These are phyloP conservation scores for Mitosporidium daphniae DNA, from an alignment of 371 early-diverging fungal genomes.

Conservation along the genomic window DNA sequence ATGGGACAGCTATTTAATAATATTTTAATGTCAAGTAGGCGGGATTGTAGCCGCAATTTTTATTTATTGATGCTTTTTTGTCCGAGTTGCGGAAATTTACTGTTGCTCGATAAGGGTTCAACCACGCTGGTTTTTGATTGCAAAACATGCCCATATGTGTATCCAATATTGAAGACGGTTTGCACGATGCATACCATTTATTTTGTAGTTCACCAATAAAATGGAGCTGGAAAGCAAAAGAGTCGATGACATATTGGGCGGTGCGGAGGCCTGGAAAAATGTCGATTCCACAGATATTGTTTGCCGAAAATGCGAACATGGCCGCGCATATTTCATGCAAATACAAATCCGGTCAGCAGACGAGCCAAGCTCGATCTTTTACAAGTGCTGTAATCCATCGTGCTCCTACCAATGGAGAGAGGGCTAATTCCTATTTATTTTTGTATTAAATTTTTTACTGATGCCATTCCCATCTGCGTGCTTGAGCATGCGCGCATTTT, in stretches of 20 bases:
- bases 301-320: conserved; percentile 55
- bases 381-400: conserved; percentile 12
- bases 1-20: too few species aligned
- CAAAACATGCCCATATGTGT: conserved; percentile 54
- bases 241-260: conserved; percentile 68
- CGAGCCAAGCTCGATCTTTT: conserved; percentile 65
- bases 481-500: too few species aligned
- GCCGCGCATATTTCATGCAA: conserved; percentile 49
- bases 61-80: conserved; percentile 25
- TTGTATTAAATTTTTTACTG: too few species aligned
- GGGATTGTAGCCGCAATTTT: too few species aligned
- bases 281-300: conserved; percentile 44
- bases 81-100: conserved; percentile 39
- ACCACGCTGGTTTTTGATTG: conserved; percentile 20
- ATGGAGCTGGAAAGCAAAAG: conserved; percentile 30
- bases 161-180: conserved; percentile 10
- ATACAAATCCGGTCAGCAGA: conserved; percentile 76
- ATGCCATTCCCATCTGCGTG: too few species aligned
- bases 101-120: conserved; percentile 25
- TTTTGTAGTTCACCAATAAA: conserved; percentile 11
- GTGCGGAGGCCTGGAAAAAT: conserved; percentile 53
- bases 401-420: conserved; percentile 1
- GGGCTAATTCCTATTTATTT: neutral
- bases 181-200: neutral
- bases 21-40: too few species aligned